A percentile compares a stretch with the other conserved stretches of the same genome.
phyloP scores from a whole-genome alignment of 805 yeast species.

The Peterozyma xylosa region DNA sequence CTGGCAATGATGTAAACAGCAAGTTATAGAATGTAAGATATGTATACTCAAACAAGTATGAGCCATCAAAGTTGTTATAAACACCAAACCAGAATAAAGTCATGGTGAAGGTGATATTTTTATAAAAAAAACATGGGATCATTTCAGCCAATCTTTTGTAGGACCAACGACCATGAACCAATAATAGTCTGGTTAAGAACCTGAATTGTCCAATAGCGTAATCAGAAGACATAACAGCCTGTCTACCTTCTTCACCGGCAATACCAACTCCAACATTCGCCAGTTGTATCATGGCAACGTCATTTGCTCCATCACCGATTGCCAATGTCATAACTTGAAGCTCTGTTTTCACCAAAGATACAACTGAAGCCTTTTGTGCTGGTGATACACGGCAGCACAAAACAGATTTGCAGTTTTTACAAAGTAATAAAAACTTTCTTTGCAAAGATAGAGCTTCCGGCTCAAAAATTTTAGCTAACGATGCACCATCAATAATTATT shows the following conservation, averaged over 20 bases:
- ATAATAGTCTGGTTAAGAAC: conserved; percentile 53
- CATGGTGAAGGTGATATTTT: conserved; percentile 67
- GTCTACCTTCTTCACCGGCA: conserved; percentile 89
- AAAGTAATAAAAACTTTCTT: conserved; percentile 57
- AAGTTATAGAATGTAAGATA: conserved; percentile 73
- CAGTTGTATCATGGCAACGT: conserved; percentile 86
- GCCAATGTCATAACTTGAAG: conserved; percentile 80
- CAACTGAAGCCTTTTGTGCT: conserved; percentile 81
- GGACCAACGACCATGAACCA: conserved; percentile 85
- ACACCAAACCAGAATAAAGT: conserved; percentile 79
- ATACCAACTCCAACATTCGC: conserved; percentile 87
- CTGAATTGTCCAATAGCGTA: conserved; percentile 83
- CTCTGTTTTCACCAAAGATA: conserved; percentile 64
- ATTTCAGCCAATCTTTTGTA: conserved; percentile 75
- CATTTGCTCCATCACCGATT: conserved; percentile 86
- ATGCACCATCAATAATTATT: conserved; percentile 76
- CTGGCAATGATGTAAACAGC: conserved; percentile 79
- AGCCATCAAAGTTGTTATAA: conserved; percentile 68
- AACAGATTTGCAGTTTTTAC: conserved; percentile 78
- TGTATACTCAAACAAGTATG: conserved; percentile 73
- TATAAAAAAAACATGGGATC: conserved; percentile 77
- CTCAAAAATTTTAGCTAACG: conserved; percentile 45
- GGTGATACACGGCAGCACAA: conserved; percentile 86
- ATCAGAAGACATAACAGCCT: conserved; percentile 84
- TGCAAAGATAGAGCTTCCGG: conserved; percentile 30